These are phyloP conservation scores for Fusarium kyushuense DNA, from an alignment of 2,329 filamentous ascomycete genomes.

Conservation along the genomic window DNA sequence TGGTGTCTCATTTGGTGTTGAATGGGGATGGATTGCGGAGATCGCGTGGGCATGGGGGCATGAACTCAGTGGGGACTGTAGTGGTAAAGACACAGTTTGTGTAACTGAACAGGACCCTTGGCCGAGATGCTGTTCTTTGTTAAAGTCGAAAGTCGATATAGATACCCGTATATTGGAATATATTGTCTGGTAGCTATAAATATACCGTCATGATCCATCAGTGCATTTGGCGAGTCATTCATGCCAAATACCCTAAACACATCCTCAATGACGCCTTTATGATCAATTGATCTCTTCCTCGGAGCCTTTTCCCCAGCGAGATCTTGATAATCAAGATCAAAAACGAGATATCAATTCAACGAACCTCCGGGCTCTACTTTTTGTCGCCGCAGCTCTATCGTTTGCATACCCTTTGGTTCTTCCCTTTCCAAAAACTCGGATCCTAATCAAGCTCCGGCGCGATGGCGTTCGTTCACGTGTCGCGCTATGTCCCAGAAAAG, in stretches of 20 bases:
- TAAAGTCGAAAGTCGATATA: too few relatives aligned
- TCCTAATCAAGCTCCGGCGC: conserved; percentile 28
- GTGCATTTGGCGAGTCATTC: conserved; percentile 5
- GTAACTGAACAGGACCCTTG: too few relatives aligned
- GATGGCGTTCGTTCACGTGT: conserved; percentile 16
- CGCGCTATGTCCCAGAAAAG: neutral
- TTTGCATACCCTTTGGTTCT: neutral
- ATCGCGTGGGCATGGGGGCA: conserved; percentile 12
- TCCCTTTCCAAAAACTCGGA: conserved; percentile 7
- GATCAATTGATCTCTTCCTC: neutral
- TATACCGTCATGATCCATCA: too few relatives aligned
- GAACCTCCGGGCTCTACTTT: conserved; percentile 31
- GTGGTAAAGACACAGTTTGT: neutral
- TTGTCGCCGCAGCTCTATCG: neutral
- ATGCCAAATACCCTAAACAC: neutral
- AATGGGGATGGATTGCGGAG: conserved; percentile 16
- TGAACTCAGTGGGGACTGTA: neutral
- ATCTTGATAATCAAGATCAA: neutral
- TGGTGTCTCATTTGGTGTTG: conserved; percentile 15
- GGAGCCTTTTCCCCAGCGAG: neutral
- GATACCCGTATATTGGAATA: too few relatives aligned
- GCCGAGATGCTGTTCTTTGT: too few relatives aligned
- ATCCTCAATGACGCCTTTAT: neutral
- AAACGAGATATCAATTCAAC: neutral
- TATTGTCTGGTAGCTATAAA: too few relatives aligned